A percentile compares a stretch with the other conserved stretches of the same genome.
Conservation (phyloP, 768 basidiomycete species). For the Tylopilus subfusipes region DNA sequence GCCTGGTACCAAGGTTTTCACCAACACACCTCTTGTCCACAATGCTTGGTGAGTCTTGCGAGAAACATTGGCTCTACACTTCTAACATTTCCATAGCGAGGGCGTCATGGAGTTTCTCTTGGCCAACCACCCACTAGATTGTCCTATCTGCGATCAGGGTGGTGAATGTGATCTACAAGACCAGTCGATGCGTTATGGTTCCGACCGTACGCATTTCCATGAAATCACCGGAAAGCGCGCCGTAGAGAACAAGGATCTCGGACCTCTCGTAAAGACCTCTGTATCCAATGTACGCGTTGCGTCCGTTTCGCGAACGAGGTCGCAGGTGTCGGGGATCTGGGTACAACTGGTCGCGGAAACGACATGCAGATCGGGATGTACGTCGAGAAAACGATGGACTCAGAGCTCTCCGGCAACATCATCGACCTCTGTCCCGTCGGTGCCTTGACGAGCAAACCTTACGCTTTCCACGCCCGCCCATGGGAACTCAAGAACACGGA, state of each 20-base stretch:
- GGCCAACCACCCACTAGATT: constrained; percentile 96
- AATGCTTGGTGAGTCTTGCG: constrained; percentile 63
- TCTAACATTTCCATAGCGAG: constrained; percentile 50
- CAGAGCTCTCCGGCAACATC: constrained; percentile 95
- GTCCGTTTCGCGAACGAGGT: constrained; percentile 99
- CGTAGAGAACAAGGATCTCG: constrained; percentile 96
- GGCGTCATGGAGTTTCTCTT: constrained; percentile 99
- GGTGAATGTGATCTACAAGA: constrained; percentile 99
- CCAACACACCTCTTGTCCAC: constrained; percentile 87
- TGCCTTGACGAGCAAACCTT: constrained; percentile 96
- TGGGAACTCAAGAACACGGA: constrained; percentile 99
- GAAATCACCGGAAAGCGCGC: constrained; percentile 98
- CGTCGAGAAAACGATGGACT: constrained; percentile 95
- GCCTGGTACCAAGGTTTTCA: constrained; percentile 89
- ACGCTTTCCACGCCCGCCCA: constrained; percentile 94
- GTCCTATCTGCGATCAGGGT: constrained; percentile 98
- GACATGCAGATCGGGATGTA: constrained; percentile 99
- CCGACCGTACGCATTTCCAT: constrained; percentile 96
- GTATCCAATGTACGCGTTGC: constrained; percentile 99
- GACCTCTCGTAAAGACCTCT: constrained; percentile 96
- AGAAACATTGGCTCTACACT: neutral
- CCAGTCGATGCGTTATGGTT: constrained; percentile 98
- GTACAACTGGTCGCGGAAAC: constrained; percentile 95
- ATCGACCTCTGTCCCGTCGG: constrained; percentile 98
- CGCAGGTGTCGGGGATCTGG: constrained; percentile 95